Percentiles rank a stretch among this genome's conserved stretches.
Conservation (phyloP, 306 rosid species). For the Boehmeria nivea region DNA sequence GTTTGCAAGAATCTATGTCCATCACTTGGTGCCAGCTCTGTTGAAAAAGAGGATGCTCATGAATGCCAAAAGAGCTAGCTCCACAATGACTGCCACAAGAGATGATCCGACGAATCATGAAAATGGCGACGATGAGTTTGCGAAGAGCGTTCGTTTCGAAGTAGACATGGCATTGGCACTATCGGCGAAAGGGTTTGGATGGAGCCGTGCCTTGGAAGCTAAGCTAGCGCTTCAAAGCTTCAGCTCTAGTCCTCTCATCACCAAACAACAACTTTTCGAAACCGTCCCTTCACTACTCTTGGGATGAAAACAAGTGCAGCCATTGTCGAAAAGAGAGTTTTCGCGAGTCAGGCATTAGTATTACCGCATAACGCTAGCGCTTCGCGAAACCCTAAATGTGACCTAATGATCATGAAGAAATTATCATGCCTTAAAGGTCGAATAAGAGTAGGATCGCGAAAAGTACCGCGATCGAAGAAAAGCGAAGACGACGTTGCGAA, state of each 20-base stretch:
- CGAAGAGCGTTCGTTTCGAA: slow-evolving; percentile 39
- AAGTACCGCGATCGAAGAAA: slow-evolving; percentile 6
- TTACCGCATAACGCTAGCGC: background rate
- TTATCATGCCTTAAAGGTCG: background rate
- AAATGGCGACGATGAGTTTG: slow-evolving; percentile 9
- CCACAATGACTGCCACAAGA: background rate
- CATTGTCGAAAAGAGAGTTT: background rate
- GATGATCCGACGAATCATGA: background rate
- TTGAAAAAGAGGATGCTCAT: slow-evolving; percentile 23
- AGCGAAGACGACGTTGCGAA: slow-evolving; percentile 25
- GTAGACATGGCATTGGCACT: slow-evolving; percentile 71
- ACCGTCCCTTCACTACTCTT: background rate
- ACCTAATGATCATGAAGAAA: background rate
- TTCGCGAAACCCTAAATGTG: slow-evolving; percentile 3
- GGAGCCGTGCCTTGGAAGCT: slow-evolving; percentile 50
- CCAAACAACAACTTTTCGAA: background rate
- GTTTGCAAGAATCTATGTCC: slow-evolving; percentile 48
- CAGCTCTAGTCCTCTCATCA: background rate
- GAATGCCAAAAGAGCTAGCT: background rate
- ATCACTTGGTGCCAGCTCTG: slow-evolving; percentile 47
- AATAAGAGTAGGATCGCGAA: slow-evolving; percentile 3
- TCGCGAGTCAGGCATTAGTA: background rate
- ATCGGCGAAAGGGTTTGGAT: slow-evolving; percentile 50
- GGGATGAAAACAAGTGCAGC: background rate
- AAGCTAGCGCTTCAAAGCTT: slow-evolving; percentile 36